A percentile compares a stretch with the other conserved stretches of the same genome.
phyloP scores from a whole-genome alignment of 78 protist species.

The Emiliania huxleyi region DNA sequence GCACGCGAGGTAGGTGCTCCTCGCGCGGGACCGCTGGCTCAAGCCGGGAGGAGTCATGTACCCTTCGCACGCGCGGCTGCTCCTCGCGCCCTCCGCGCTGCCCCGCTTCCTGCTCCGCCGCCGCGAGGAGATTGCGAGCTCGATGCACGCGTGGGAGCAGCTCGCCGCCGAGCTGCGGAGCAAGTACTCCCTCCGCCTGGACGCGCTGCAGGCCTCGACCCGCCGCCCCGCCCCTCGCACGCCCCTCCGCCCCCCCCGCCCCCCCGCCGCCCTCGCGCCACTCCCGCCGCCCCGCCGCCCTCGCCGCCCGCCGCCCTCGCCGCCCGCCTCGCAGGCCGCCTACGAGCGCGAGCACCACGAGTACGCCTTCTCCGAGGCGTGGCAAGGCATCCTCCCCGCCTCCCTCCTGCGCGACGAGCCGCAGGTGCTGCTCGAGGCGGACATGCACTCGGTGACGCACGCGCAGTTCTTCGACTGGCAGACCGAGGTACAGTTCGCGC shows the following conservation, averaged over 20 bases:
- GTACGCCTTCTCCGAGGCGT: not conserved
- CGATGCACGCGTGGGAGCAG: not conserved
- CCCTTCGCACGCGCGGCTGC: not conserved
- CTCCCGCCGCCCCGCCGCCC: no score
- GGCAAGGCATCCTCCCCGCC: not conserved
- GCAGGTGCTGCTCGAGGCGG: not conserved
- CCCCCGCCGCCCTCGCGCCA: no score
- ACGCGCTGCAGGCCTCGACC: not conserved
- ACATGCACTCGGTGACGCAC: not conserved
- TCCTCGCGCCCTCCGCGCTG: not conserved
- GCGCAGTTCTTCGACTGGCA: not conserved
- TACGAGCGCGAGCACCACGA: not conserved
- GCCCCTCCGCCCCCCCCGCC: no score
- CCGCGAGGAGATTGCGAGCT: not conserved
- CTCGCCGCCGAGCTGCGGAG: not conserved
- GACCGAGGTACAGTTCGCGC: not conserved
- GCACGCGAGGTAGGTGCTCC: no score
- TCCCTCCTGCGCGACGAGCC: not conserved
- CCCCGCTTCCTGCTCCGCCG: not conserved
- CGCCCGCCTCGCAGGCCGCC: no score
- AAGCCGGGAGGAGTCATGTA: conserved; percentile 42
- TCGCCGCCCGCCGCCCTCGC: no score
- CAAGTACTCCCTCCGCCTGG: not conserved
- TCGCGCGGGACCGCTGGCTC: conserved; percentile 73
- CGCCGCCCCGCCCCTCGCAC: no score